Evolutionary conservation across 2,329 filamentous ascomycete species (phyloP), one percentile per base, ranked within the genome.

Genomic region (Pseudopyrenochaeta lycopersici): DNA sequence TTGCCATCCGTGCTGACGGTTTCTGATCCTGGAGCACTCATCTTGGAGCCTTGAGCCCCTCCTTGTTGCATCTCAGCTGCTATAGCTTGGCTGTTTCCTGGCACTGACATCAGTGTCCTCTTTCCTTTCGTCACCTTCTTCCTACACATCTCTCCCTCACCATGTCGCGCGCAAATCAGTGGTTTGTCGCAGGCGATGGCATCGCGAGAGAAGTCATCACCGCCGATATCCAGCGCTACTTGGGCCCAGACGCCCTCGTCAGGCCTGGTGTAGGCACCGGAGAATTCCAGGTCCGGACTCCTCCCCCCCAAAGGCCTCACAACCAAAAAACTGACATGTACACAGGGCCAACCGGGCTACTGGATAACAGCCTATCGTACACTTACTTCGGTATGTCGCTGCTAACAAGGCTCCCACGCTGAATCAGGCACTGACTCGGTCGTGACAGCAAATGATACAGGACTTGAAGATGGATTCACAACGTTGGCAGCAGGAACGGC

Each of bases 301-400:
- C 57, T 55, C 53, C 52, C 23, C 36, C 49, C 21, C 29, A 44
- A 46, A 46, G 49, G 23, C n/a, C 35, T 33, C 14, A 40, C 31
- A 49, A 43, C 43, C 56, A 48, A 15, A 29, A 12, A 46, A 56
- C 64, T 70, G 55, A 69, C 64, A 52, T 42, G 14, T 15, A 39
- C 17, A 27, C 47, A 74, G 78, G 78, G 79, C 63, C 74, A 78
- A 54, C 63, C 74, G 44, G 80, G 80, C 52, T 82, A 80, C 73
- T 81, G 78, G 79, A 81, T 82, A 62, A 80, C 79, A 48, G 80
- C 80, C 31, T 82, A 81, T 67, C 77, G 80, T 36, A 82, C 79
- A 42, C 71, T 82, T 49, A 82, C 80, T 39, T 74, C 78, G 66
- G 80, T 82, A 77, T 49, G 79, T 71, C 20, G 15, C 27, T 30